Evolutionary conservation across 805 yeast species (phyloP).

Genomic region (Hanseniaspora thailandica): DNA sequence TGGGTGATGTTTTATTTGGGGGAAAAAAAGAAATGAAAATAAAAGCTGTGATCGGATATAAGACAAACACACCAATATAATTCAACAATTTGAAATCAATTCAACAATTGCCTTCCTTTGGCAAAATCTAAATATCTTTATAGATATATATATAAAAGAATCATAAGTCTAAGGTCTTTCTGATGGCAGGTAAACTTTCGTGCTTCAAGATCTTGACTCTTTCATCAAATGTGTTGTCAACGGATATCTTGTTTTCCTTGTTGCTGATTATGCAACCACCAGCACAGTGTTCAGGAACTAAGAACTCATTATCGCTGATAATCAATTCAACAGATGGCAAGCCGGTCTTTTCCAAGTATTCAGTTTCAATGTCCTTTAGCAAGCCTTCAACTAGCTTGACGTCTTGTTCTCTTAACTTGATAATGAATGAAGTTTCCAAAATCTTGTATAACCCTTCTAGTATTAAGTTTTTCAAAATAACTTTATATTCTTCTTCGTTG

Average conservation of each 20-base stretch:
- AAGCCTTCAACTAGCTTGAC: constrained; percentile 31
- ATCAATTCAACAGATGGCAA: constrained; percentile 39
- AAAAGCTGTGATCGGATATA: too few relatives aligned
- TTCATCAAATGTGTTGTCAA: constrained; percentile 88
- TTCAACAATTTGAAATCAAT: too few relatives aligned
- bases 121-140: too few relatives aligned
- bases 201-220: constrained; percentile 73
- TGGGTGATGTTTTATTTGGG: too few relatives aligned
- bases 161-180: constrained; percentile 34
- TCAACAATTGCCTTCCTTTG: too few relatives aligned
- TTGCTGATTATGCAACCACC: constrained; percentile 79
- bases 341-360: constrained; percentile 52
- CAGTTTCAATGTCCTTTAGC: constrained; percentile 46
- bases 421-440: constrained; percentile 54
- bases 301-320: constrained; percentile 50
- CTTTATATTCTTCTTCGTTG: constrained; percentile 48
- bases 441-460: constrained; percentile 64
- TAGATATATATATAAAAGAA: too few relatives aligned
- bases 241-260: constrained; percentile 69
- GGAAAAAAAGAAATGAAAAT: too few relatives aligned
- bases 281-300: constrained; percentile 41
- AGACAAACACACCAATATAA: too few relatives aligned
- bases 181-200: constrained; percentile 82
- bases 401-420: constrained; percentile 42
- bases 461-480: constrained; percentile 62